A percentile compares a stretch with the other conserved stretches of the same genome.
These are phyloP conservation scores for Durio zibethinus DNA, from an alignment of 345 rosid species.

Conservation along the genomic window DNA sequence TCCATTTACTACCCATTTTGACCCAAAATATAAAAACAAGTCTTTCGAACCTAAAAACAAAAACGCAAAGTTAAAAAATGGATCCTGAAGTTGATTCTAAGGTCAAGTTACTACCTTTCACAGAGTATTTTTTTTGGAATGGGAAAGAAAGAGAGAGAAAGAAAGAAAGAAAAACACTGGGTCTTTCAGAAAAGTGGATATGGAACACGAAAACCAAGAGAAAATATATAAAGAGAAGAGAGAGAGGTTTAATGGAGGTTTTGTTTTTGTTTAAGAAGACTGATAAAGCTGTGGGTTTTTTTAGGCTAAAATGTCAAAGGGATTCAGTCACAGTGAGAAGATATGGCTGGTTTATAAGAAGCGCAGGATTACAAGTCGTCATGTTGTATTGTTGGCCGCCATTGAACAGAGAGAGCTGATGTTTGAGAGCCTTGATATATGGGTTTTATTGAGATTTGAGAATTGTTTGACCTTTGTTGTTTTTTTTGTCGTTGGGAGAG, in stretches of 20 bases:
- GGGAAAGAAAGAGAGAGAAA: slow-evolving; percentile 9
- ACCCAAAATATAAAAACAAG: slow-evolving; percentile 5
- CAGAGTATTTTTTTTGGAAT: slow-evolving; percentile 32
- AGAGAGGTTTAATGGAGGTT: slow-evolving; percentile 27
- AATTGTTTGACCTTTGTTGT: not conserved
- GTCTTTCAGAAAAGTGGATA: slow-evolving; percentile 36
- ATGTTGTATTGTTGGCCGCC: slow-evolving; percentile 14
- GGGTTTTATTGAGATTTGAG: not conserved
- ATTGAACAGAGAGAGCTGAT: not conserved
- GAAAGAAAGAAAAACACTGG: slow-evolving; percentile 24
- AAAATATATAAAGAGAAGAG: slow-evolving; percentile 21
- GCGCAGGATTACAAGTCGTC: not conserved
- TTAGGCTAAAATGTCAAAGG: slow-evolving; percentile 15
- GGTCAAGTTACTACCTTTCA: slow-evolving; percentile 17
- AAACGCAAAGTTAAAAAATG: slow-evolving; percentile 14
- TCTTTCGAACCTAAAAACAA: slow-evolving; percentile 10
- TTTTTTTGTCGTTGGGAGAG: not conserved
- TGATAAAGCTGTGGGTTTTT: not conserved
- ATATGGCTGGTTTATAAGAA: not conserved
- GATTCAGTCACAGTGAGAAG: slow-evolving; percentile 21
- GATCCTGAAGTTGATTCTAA: slow-evolving; percentile 29
- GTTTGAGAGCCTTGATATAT: not conserved
- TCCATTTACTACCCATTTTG: slow-evolving; percentile 84
- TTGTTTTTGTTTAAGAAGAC: not conserved
- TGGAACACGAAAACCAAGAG: slow-evolving; percentile 46